Evolutionary conservation across 2,329 filamentous ascomycete genomes (phyloP), one percentile per base, ranked within the genome.

Genomic region (Ceratocystis eucalypticola): DNA sequence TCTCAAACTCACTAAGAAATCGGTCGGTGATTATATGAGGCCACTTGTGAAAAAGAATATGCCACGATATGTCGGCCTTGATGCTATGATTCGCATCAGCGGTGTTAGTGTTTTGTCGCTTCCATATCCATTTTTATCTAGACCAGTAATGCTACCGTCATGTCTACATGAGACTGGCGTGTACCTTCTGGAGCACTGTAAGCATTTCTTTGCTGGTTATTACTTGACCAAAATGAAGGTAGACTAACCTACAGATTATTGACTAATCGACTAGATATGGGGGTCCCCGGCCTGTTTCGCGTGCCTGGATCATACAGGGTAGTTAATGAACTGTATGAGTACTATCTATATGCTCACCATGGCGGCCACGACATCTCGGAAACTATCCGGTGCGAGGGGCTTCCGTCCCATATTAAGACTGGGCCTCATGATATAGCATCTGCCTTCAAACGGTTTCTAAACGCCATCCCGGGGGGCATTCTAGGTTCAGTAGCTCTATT

Each of bases 91-190:
- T 20, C 79, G 84, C 10, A 73, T 88, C 37, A 85, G 84, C 69
- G 85, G 86, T 46, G 83, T 83, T 72, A 86, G 83, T 71, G 74
- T 82, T 37, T 74, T 88, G 61, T 82, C 84, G 70, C 75, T 88
- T 7, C 84, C 85, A 0, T 70, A 76, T 2, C 83, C 85, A 65
- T 83, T 86, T 70, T 77, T 84, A 2, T 79, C 83, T 0, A 78
- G 80, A 20, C 79, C 80, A 28, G 74, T 88, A 30, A 75, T 82
- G 20, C 74, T 88, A 37, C 86, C 86, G 7, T 87, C 85, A 3
- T 87, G 85, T 69, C 78, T 88, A 62, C 83, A 85, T 57, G 85
- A 86, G 8, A 84, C 83, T 7, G 84, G 82, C n/a, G 83, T 87
- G 69, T 80, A 84, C 72, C 77, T 88, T 8, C 77, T 84, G 2